Base-by-base conservation (phyloP, 1,284 basidiomycete genomes). In the Rhodotorula sp. region DNA sequence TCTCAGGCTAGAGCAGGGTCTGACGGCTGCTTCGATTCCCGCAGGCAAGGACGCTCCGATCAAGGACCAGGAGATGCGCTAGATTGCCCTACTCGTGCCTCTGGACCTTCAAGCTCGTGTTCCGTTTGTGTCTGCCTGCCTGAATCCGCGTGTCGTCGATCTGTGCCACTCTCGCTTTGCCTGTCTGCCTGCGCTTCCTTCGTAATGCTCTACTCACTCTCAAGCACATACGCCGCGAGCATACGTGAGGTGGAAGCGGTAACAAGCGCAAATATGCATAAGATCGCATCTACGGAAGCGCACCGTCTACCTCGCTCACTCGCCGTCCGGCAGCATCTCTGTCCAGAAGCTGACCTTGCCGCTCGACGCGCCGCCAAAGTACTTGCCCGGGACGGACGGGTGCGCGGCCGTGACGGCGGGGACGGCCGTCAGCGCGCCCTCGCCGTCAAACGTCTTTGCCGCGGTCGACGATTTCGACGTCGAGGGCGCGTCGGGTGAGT, bases 321-420 rank as follows among this genome's bases (percentile, higher is more conserved):
- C 46, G n/a, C 52, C 60, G 13, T 53, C 42, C 21, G 17, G 19
- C 19, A 63, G 27, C 49, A 21, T n/a, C 42, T 34, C 25, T 27
- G 61, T 54, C 61, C 54, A 70, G 19, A 66, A 70, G 50, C 55
- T 63, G 4, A 74, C 61, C 56, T 74, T 74, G 17, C 73, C 73
- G 23, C 68, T 72, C 56, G 73, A 67, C 27, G 63, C 53, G 0
- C 73, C 73, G 41, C 71, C 70, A 13, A 21, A 68, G 48, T 71
- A 68, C 55, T 46, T 56, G 13, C 64, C 60, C n/a, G 27, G 79
- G 8, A 79, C 59, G 34, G 56, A 74, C 3, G 83, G 83, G 68
- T 84, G 83, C 16, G 77, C 77, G 3, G 83, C 81, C 13, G 82
- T 83, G 12, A 84, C 83, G 2, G 83, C 82, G 0, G 82, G 82